Conservation (phyloP, 139 green algal species). For the Chlamydomonas sphaeroides region DNA sequence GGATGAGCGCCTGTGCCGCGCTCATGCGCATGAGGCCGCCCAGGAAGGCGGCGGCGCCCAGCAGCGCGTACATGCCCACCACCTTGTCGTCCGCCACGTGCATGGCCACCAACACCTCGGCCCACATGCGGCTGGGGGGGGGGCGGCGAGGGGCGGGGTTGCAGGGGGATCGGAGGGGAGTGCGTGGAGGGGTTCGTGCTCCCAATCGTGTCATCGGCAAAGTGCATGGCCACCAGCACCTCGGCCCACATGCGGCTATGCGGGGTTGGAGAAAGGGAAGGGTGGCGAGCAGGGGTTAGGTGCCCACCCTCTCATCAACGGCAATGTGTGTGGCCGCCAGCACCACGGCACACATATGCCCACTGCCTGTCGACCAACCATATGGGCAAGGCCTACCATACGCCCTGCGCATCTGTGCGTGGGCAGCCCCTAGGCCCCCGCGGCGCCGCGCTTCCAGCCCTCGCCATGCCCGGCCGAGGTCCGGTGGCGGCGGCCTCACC, state of each 20-base stretch:
- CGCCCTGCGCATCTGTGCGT: not conserved
- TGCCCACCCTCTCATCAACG: too few relatives aligned
- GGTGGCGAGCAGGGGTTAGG: not conserved
- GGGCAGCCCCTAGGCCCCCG: too few relatives aligned
- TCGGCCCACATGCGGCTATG: conserved; percentile 59
- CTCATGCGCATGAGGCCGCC: conserved; percentile 83
- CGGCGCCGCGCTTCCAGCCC: too few relatives aligned
- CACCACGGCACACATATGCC: too few relatives aligned
- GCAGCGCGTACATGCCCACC: conserved; percentile 68
- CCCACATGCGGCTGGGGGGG: conserved; percentile 53
- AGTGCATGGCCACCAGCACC: conserved; percentile 49
- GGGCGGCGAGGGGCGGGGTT: not conserved
- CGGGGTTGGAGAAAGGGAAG: too few relatives aligned
- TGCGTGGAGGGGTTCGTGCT: too few relatives aligned
- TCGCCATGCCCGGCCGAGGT: too few relatives aligned
- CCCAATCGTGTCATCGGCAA: too few relatives aligned
- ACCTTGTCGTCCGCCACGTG: conserved; percentile 19
- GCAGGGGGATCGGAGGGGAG: too few relatives aligned
- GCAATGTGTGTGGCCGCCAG: too few relatives aligned
- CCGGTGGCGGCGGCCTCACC: too few relatives aligned
- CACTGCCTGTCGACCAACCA: not conserved
- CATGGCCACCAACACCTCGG: conserved; percentile 54
- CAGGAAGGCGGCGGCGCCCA: conserved; percentile 77
- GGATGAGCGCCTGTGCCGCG: conserved; percentile 66
- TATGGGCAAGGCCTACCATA: not conserved